These are phyloP conservation scores for Hirsutella minnesotensis DNA, from an alignment of 2,329 filamentous ascomycete species.

Conservation along the genomic window DNA sequence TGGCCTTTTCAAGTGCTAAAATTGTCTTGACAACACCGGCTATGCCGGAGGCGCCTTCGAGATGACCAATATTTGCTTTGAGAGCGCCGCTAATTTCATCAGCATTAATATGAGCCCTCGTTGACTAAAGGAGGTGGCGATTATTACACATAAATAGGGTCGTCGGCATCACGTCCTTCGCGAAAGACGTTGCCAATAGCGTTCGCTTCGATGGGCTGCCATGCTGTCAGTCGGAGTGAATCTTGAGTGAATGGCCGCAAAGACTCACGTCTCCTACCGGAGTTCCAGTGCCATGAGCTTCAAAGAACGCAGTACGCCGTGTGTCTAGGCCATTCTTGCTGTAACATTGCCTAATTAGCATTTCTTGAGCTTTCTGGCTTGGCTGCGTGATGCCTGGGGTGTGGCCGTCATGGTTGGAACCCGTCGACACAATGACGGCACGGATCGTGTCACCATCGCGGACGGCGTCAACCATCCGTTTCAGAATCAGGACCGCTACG, in stretches of 20 bases:
- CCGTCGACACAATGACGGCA: constrained; percentile 20
- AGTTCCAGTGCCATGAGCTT: constrained; percentile 29
- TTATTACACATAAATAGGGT: neutral
- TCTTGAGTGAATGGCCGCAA: neutral
- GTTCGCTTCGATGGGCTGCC: neutral
- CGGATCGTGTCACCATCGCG: neutral
- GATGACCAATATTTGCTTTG: constrained; percentile 18
- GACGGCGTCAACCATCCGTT: constrained; percentile 19
- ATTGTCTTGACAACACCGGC: constrained; percentile 14
- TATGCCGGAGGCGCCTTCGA: constrained; percentile 13
- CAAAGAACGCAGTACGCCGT: constrained; percentile 17
- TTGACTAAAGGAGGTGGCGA: neutral
- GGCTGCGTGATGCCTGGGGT: constrained; percentile 26
- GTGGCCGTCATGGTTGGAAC: constrained; percentile 22
- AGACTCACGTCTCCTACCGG: constrained; percentile 12
- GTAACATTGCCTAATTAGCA: constrained; percentile 1
- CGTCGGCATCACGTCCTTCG: neutral
- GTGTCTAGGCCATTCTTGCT: constrained; percentile 10
- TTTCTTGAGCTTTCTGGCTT: constrained; percentile 11
- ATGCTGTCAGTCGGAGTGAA: neutral
- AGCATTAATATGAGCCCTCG: neutral
- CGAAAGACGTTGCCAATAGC: neutral
- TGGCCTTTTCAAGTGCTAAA: constrained; percentile 10
- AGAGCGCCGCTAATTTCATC: constrained; percentile 11
- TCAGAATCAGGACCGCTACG: constrained; percentile 26